Conservation (phyloP, 805 yeast species). For the Teunomyces panamensis region DNA sequence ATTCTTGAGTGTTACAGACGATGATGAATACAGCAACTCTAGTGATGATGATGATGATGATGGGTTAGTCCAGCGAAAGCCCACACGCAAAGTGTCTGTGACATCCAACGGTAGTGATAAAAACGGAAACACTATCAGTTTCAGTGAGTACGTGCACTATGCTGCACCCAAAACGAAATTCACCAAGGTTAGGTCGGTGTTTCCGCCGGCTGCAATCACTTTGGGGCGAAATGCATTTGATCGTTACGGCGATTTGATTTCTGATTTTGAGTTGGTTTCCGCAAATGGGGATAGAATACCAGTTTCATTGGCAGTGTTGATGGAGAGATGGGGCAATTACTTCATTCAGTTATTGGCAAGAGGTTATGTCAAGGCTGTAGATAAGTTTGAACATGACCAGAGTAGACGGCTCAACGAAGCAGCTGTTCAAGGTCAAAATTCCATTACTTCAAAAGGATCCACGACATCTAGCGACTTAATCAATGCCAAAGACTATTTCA, state of each 20-base stretch:
- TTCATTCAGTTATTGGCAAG: constrained; percentile 61
- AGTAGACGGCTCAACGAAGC: neutral
- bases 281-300: constrained; percentile 69
- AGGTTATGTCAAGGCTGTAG: constrained; percentile 61
- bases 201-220: constrained; percentile 76
- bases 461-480: neutral
- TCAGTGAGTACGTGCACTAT: constrained; percentile 71
- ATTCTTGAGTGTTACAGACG: constrained; percentile 8
- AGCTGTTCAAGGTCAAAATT: constrained; percentile 1
- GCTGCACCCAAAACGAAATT: constrained; percentile 69
- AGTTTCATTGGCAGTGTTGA: constrained; percentile 56
- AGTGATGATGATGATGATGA: constrained; percentile 8
- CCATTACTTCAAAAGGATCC: constrained; percentile 10
- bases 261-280: constrained; percentile 71
- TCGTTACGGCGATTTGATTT: constrained; percentile 56
- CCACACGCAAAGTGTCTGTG: constrained; percentile 17
- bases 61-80: constrained; percentile 1
- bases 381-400: constrained; percentile 32
- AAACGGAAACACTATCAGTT: constrained; percentile 35
- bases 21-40: constrained; percentile 13
- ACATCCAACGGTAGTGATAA: constrained; percentile 19
- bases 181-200: constrained; percentile 64
- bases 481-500: neutral
- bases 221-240: constrained; percentile 74
- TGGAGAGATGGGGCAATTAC: constrained; percentile 76